These are phyloP conservation scores for Clitopilus hobsonii DNA, from an alignment of 768 basidiomycete genomes.

Conservation along the genomic window DNA sequence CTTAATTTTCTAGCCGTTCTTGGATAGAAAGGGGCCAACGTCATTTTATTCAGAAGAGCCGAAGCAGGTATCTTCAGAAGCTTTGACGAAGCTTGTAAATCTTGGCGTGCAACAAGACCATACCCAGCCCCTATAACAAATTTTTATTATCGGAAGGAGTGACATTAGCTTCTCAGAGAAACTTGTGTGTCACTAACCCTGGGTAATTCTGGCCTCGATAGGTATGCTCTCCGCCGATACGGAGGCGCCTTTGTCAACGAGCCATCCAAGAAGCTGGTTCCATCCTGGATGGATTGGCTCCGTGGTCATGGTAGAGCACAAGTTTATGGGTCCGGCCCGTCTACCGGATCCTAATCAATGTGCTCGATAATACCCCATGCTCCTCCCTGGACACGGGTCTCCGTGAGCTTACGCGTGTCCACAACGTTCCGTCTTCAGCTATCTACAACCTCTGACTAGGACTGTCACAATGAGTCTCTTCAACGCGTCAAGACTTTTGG, in stretches of 20 bases:
- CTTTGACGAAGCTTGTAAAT: conserved; percentile 42
- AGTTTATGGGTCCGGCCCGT: not conserved
- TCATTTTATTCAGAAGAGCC: conserved; percentile 69
- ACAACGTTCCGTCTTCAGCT: not conserved
- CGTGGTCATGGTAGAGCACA: not conserved
- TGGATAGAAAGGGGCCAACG: conserved; percentile 61
- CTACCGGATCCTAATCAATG: not conserved
- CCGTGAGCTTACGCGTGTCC: not conserved
- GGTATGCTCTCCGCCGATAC: conserved; percentile 31
- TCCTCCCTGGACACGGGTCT: not conserved
- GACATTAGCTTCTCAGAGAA: no score
- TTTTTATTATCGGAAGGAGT: no score
- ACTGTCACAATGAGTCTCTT: conserved; percentile 63
- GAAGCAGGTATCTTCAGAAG: conserved; percentile 69
- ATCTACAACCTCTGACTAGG: not conserved
- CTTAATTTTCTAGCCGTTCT: conserved; percentile 31
- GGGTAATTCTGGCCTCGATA: conserved; percentile 47
- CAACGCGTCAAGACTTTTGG: conserved; percentile 72
- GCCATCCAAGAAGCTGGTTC: conserved; percentile 49
- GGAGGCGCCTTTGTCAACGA: conserved; percentile 43
- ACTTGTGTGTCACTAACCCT: conserved; percentile 50
- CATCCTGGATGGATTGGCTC: conserved; percentile 34
- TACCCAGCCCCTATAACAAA: conserved; percentile 51
- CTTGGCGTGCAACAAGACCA: conserved; percentile 54
- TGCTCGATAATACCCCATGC: not conserved